Percentiles rank a stretch among this genome's conserved stretches.
Conservation (phyloP, 1,139 yeast species). For the Yamadazyma diddensiae region DNA sequence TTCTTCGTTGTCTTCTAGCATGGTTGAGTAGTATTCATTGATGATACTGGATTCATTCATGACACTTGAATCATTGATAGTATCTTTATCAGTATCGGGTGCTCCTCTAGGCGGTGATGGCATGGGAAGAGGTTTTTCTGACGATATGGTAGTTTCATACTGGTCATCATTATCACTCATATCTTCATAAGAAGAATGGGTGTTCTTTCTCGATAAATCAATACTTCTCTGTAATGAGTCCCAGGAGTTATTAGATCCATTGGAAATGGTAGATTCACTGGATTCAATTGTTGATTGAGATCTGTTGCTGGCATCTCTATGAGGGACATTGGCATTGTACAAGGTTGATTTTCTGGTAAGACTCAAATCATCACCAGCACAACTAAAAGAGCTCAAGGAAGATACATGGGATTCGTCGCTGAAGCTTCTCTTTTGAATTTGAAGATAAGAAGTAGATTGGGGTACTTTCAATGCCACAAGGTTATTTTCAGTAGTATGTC, state of each 20-base stretch:
- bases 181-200: conserved; percentile 9
- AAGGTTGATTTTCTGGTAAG: conserved; percentile 11
- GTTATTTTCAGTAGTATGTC: conserved; percentile 14
- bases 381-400: conserved; percentile 38
- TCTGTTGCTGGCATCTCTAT: conserved; percentile 8
- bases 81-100: conserved; percentile 7
- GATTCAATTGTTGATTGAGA: conserved; percentile 7
- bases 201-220: conserved; percentile 22
- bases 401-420: conserved; percentile 41
- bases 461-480: conserved; percentile 6
- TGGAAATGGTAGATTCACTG: conserved; percentile 10
- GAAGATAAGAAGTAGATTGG: conserved; percentile 10
- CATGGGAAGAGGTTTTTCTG: conserved; percentile 5
- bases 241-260: conserved; percentile 24
- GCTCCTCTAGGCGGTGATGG: conserved; percentile 1
- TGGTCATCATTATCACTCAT: conserved; percentile 4
- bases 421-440: conserved; percentile 30
- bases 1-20: conserved; percentile 2
- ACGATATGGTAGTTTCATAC: conserved; percentile 3
- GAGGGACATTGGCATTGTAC: conserved; percentile 1
- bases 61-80: conserved; percentile 9
- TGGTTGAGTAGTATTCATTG: conserved; percentile 11
- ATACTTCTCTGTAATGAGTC: conserved; percentile 35
- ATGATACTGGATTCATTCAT: conserved; percentile 9
- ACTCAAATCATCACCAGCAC: conserved; percentile 32